phyloP scores from a whole-genome alignment of 2,329 filamentous ascomycete genomes.

The Aspergillus fijiensis region DNA sequence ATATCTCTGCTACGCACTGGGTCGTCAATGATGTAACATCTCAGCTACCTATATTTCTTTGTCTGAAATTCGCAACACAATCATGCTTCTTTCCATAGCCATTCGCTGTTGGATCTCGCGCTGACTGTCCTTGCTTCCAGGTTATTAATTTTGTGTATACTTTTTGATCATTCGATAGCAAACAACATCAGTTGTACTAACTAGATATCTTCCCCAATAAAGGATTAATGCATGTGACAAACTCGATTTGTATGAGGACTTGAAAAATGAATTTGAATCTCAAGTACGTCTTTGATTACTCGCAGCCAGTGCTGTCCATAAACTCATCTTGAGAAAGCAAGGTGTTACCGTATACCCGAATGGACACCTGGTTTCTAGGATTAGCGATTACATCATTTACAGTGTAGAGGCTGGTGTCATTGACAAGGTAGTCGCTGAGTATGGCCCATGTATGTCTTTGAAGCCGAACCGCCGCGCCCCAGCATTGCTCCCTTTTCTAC shows the following conservation, averaged over 20 bases:
- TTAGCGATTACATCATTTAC: conserved; percentile 98
- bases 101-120: not conserved
- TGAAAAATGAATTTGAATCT: conserved; percentile 78
- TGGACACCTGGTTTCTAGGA: conserved; percentile 91
- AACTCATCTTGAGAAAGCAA: conserved; percentile 60
- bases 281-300: conserved; percentile 66
- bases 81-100: not conserved
- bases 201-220: conserved; percentile 31
- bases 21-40: conserved; percentile 97
- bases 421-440: conserved; percentile 79
- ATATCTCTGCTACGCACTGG: conserved; percentile 57
- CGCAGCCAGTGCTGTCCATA: conserved; percentile 35
- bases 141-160: not conserved
- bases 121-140: not conserved
- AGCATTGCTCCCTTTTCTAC: not conserved
- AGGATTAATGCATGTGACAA: conserved; percentile 95
- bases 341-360: conserved; percentile 86
- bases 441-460: conserved; percentile 77
- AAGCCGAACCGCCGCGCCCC: conserved; percentile 6
- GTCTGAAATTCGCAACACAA: conserved; percentile 65
- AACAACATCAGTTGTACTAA: conserved; percentile 26
- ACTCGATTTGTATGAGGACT: conserved; percentile 79
- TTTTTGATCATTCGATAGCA: not conserved
- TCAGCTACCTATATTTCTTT: conserved; percentile 93
- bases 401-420: conserved; percentile 94